phyloP scores from a whole-genome alignment of 148 eudicot species.

The Vaccinium myrtillus region DNA sequence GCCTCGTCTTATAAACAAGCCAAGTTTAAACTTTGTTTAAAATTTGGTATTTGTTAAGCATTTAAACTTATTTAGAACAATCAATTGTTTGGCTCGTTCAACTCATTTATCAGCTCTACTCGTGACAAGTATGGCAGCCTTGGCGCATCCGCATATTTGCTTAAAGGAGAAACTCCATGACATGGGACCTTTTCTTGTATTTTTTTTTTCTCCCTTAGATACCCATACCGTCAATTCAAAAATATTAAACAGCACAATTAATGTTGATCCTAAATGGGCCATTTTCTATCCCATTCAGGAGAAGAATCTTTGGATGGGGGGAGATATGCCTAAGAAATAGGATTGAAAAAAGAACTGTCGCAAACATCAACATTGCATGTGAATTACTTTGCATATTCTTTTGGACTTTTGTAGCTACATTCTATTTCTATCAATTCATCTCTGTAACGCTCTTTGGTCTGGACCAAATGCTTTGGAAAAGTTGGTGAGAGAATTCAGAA shows the following conservation, averaged over 20 bases:
- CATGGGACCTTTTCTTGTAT: neutral
- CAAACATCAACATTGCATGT: neutral
- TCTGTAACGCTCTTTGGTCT: neutral
- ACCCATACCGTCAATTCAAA: neutral
- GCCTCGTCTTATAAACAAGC: neutral
- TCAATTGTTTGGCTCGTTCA: neutral
- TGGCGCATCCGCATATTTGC: neutral
- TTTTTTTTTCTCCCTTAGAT: neutral
- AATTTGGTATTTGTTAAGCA: neutral
- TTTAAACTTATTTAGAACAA: neutral
- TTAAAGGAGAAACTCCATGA: neutral
- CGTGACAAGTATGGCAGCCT: neutral
- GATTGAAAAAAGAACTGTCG: neutral
- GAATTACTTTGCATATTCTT: slow-evolving; percentile 1
- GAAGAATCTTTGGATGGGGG: neutral
- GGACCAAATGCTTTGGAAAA: neutral
- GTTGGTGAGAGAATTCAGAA: neutral
- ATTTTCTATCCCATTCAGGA: neutral
- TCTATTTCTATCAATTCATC: neutral
- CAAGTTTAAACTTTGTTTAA: neutral
- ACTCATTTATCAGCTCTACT: neutral
- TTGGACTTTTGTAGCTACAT: neutral
- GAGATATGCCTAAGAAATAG: neutral
- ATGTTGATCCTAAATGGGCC: neutral
- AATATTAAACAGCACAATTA: neutral